Evolutionary conservation across 78 protist genomes (phyloP), one percentile per base, ranked within the genome.

Genomic region (Cavenderia fasciculata): DNA sequence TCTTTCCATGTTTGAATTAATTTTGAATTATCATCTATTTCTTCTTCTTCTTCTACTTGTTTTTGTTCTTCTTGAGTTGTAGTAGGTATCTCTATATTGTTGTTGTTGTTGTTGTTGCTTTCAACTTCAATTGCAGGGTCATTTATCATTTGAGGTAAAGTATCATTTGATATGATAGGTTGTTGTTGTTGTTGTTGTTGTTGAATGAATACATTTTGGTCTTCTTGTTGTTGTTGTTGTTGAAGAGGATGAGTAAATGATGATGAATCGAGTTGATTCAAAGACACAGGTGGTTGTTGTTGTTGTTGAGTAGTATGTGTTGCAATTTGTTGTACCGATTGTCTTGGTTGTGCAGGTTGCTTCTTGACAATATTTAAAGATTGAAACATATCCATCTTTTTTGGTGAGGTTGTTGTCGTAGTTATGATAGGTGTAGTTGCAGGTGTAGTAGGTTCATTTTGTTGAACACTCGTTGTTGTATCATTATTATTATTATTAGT

Each of bases 271-370:
- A 18, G 14, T 12, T 18, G 27, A 18, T 49, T 49, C 27, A 49
- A 49, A 49, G 54, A 49, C 27, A 49, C 54, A 12, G 14, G 65
- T 74, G 61, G 87, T 31, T 63, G 87, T 36, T 77, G 59, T 21
- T 23, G 49, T 62, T 43, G 73, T 46, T 38, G 63, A 0, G 75
- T 23, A 21, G 36, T 71, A 40, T n/a, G n/a, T 25, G 69, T 61
- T 61, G 69, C 4, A 5, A 10, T 8, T 61, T 27, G 21, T 63
- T 43, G 2, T 38, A 6, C 12, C 27, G 12, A 12, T 18, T 49
- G 12, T 49, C 14, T 12, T 18, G 54, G 12, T 49, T 49, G 54
- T 18, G 54, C 54, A 49, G 54, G 54, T 18, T 12, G 54, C 54
- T 49, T 49, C 54, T 49, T 49, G 12, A 12, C 14, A 18, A 14